These are phyloP conservation scores for Leccinum truebloodii DNA, from an alignment of 768 basidiomycete genomes.

Conservation along the genomic window DNA sequence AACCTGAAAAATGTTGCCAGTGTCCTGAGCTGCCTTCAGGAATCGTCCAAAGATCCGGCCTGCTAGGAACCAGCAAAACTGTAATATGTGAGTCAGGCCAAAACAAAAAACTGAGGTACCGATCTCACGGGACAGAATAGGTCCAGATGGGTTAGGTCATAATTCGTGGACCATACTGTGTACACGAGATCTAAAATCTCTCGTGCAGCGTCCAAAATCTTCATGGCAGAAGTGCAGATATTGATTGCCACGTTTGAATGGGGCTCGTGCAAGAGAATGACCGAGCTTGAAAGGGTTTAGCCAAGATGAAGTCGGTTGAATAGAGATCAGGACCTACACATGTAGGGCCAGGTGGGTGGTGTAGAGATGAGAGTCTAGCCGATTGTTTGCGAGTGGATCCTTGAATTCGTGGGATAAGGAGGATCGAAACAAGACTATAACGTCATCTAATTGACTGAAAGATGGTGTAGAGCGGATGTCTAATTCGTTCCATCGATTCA, in stretches of 20 bases:
- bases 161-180: conserved; percentile 67
- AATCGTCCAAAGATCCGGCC: conserved; percentile 70
- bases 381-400: conserved; percentile 52
- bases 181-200: conserved; percentile 68
- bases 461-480: conserved; percentile 63
- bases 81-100: conserved; percentile 1
- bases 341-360: conserved; percentile 33
- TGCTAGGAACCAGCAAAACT: conserved; percentile 72
- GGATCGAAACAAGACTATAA: conserved; percentile 55
- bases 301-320: conserved; percentile 39
- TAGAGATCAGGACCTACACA: conserved; percentile 28
- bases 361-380: conserved; percentile 62
- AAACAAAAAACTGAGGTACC: neutral
- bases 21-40: conserved; percentile 61
- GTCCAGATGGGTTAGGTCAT: conserved; percentile 68
- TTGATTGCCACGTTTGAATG: conserved; percentile 61
- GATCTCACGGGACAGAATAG: conserved; percentile 63
- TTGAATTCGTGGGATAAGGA: conserved; percentile 58
- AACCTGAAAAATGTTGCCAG: conserved; percentile 56
- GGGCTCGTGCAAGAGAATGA: conserved; percentile 73
- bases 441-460: conserved; percentile 62
- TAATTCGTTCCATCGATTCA: conserved; percentile 41
- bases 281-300: conserved; percentile 45
- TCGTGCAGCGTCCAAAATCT: conserved; percentile 66
- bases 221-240: conserved; percentile 68